These are phyloP conservation scores for Penicillium sp. DNA, from an alignment of 2,329 filamentous ascomycete species.

Conservation along the genomic window DNA sequence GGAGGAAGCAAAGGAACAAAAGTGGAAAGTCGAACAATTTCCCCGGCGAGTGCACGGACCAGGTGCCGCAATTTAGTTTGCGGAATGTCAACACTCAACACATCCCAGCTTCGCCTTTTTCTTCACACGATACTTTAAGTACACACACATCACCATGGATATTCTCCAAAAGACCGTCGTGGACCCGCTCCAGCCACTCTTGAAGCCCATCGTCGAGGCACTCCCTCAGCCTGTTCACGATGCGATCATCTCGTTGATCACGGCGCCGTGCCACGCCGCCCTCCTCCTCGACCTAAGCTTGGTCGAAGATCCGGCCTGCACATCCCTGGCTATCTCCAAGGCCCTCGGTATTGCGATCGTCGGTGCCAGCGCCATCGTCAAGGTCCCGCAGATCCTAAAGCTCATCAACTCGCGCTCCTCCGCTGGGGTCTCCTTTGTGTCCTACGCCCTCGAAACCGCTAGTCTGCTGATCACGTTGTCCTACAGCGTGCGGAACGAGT, in stretches of 20 bases:
- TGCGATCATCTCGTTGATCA: conserved; percentile 77
- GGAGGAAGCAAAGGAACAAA: conserved; percentile 20
- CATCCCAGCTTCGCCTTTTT: not conserved
- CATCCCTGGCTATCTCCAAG: conserved; percentile 90
- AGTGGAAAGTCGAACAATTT: conserved; percentile 33
- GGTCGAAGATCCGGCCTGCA: conserved; percentile 72
- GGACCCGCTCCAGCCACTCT: conserved; percentile 50
- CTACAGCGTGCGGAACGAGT: conserved; percentile 88
- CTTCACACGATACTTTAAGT: not conserved
- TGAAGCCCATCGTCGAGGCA: conserved; percentile 71
- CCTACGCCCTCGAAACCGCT: conserved; percentile 88
- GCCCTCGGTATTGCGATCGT: conserved; percentile 93
- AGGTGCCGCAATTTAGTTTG: conserved; percentile 28
- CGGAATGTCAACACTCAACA: conserved; percentile 26
- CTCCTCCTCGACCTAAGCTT: conserved; percentile 82
- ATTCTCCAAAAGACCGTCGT: conserved; percentile 46
- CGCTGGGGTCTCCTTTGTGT: conserved; percentile 82
- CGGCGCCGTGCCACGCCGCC: conserved; percentile 79
- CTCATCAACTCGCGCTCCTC: conserved; percentile 79
- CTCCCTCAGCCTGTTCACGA: conserved; percentile 76
- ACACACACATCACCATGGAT: conserved; percentile 40
- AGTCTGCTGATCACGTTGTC: conserved; percentile 86
- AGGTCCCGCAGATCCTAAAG: conserved; percentile 96
- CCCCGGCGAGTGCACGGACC: conserved; percentile 35
- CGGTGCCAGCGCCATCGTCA: conserved; percentile 85